A percentile compares a stretch with the other conserved stretches of the same genome.
These are phyloP conservation scores for Elaeis oleifera DNA, from an alignment of 202 grass and related monocot genomes.

Conservation along the genomic window DNA sequence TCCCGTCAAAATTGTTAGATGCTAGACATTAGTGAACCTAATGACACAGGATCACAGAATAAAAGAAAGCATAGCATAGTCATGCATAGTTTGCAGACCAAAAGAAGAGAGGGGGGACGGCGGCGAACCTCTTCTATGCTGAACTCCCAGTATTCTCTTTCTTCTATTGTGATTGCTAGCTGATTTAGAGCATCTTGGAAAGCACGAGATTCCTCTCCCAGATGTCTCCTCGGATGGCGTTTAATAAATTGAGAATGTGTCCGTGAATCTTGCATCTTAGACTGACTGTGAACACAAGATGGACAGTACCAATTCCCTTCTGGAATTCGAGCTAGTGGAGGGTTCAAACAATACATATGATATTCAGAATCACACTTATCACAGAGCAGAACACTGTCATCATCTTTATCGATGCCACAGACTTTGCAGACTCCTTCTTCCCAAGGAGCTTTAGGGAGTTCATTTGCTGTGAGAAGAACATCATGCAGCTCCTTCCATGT, in stretches of 20 bases:
- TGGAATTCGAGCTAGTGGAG: constrained; percentile 80
- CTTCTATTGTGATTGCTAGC: constrained; percentile 64
- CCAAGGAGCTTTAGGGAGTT: constrained; percentile 86
- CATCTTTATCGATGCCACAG: constrained; percentile 88
- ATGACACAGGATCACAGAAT: no score
- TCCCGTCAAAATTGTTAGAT: no score
- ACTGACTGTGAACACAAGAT: constrained; percentile 48
- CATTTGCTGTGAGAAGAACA: constrained; percentile 46
- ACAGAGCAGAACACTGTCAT: constrained; percentile 83
- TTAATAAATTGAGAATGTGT: constrained; percentile 28
- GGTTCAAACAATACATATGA: constrained; percentile 90
- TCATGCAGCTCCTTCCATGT: constrained; percentile 50
- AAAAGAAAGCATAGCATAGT: no score
- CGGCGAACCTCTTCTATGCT: constrained; percentile 56
- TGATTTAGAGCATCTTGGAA: constrained; percentile 47
- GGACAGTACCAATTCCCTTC: constrained; percentile 96
- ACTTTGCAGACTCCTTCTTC: constrained; percentile 98
- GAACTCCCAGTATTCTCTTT: constrained; percentile 94
- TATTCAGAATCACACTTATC: constrained; percentile 97
- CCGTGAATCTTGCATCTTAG: constrained; percentile 25
- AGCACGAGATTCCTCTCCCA: constrained; percentile 44
- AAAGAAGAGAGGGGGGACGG: neutral
- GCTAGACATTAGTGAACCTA: no score
- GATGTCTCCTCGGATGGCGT: constrained; percentile 36
- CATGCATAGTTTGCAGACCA: constrained; percentile 6